Conservation (phyloP, 495 filamentous ascomycete species). For the Aspergillus nanangensis region DNA sequence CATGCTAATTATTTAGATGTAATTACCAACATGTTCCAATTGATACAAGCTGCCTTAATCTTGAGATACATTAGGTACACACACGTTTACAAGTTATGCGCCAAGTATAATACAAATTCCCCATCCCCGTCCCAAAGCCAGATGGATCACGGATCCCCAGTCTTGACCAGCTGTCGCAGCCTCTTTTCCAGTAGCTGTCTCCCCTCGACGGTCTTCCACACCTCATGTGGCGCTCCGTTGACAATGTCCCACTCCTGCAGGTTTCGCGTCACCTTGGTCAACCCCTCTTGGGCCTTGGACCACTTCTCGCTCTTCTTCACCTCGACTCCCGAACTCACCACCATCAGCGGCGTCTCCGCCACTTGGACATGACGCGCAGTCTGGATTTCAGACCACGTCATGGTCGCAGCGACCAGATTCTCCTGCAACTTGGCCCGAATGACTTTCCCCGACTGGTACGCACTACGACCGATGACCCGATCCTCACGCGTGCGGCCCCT, state of each 20-base stretch:
- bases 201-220: constrained; percentile 72
- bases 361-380: constrained; percentile 73
- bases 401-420: constrained; percentile 75
- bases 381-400: constrained; percentile 76
- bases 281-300: constrained; percentile 74
- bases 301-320: constrained; percentile 57
- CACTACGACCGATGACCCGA: constrained; percentile 70
- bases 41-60: no score
- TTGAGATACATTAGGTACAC: no score
- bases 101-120: no score
- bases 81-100: no score
- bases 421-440: constrained; percentile 92
- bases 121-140: no score
- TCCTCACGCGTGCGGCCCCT: constrained; percentile 76
- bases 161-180: constrained; percentile 54
- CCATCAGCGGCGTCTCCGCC: constrained; percentile 62
- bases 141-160: neutral
- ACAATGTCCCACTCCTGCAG: constrained; percentile 84
- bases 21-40: no score
- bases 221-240: constrained; percentile 74
- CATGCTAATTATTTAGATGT: no score
- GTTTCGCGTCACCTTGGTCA: constrained; percentile 72
- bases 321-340: constrained; percentile 78
- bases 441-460: constrained; percentile 73
- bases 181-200: constrained; percentile 65